These are phyloP conservation scores for Aspergillus awamori DNA, from an alignment of 2,329 filamentous ascomycete species.

Conservation along the genomic window DNA sequence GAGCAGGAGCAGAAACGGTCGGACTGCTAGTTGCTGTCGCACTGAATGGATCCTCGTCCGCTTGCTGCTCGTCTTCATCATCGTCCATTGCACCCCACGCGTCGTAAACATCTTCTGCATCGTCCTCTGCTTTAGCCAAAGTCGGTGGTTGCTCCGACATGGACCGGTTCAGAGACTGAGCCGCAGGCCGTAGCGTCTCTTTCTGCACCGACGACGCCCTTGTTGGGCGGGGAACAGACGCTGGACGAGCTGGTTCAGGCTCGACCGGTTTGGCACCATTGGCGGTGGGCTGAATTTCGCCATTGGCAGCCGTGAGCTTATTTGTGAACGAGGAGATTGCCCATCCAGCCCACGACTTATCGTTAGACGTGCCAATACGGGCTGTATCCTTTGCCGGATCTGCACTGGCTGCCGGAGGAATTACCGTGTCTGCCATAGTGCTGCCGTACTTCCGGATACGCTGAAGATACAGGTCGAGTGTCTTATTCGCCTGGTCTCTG, in stretches of 20 bases:
- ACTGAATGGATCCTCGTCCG: constrained; percentile 47
- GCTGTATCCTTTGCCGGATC: constrained; percentile 55
- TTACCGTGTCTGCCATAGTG: constrained; percentile 75
- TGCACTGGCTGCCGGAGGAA: constrained; percentile 66
- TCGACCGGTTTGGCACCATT: constrained; percentile 51
- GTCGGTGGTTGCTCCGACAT: constrained; percentile 45
- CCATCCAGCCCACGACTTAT: constrained; percentile 87
- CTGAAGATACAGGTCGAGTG: constrained; percentile 81
- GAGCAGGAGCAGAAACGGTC: constrained; percentile 29
- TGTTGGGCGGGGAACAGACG: constrained; percentile 52
- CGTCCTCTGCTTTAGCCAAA: constrained; percentile 50
- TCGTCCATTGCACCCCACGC: constrained; percentile 74
- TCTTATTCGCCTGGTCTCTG: constrained; percentile 87
- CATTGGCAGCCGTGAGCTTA: constrained; percentile 79
- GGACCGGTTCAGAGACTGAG: constrained; percentile 38
- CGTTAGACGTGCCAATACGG: constrained; percentile 76
- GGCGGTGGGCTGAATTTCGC: constrained; percentile 73
- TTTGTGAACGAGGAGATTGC: constrained; percentile 98
- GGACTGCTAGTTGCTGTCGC: constrained; percentile 32
- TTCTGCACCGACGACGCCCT: constrained; percentile 35
- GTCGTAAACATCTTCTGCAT: constrained; percentile 66
- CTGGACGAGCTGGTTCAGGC: constrained; percentile 47
- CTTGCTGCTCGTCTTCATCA: constrained; percentile 54
- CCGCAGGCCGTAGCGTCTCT: constrained; percentile 26
- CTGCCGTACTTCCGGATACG: constrained; percentile 77